These are phyloP conservation scores for Chaetomium tenue DNA, from an alignment of 495 filamentous ascomycete species.

Conservation along the genomic window DNA sequence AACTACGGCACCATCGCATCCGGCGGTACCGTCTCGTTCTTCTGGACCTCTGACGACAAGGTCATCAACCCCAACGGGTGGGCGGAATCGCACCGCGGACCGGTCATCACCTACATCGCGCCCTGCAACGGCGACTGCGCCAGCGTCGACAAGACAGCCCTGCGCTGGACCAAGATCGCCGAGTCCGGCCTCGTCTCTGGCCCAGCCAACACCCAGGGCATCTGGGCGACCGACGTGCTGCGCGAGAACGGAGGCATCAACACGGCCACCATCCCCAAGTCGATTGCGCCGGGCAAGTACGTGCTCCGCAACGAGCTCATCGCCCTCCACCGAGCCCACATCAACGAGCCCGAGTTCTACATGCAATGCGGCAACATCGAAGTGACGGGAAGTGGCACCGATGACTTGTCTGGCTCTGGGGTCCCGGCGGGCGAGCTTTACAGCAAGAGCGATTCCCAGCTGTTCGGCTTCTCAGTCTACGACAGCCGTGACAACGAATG, in stretches of 20 bases:
- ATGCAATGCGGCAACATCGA: slow-evolving; percentile 7
- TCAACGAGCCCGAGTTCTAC: slow-evolving; percentile 9
- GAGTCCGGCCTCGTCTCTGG: background rate
- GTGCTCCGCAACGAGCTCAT: slow-evolving; percentile 8
- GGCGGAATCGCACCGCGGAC: slow-evolving; percentile 4
- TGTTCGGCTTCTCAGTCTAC: slow-evolving; percentile 7
- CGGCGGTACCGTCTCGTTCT: background rate
- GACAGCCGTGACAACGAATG: background rate
- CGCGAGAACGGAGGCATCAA: slow-evolving; percentile 8
- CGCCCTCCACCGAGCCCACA: slow-evolving; percentile 2
- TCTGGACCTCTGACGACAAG: slow-evolving; percentile 11
- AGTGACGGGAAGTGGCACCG: background rate
- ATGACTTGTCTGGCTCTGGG: background rate
- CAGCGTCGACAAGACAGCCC: background rate
- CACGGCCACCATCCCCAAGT: slow-evolving; percentile 1
- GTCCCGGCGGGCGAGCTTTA: background rate
- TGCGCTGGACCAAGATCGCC: slow-evolving; percentile 10
- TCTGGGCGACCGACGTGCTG: slow-evolving; percentile 7
- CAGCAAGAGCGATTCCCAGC: slow-evolving; percentile 1
- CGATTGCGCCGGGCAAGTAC: slow-evolving; percentile 8
- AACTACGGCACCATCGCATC: slow-evolving; percentile 11
- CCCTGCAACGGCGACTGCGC: slow-evolving; percentile 9
- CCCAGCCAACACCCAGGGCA: background rate
- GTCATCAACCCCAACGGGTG: slow-evolving; percentile 9
- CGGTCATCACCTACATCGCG: slow-evolving; percentile 6